These are phyloP conservation scores for Scheffersomyces insectosa DNA, from an alignment of 1,139 yeast genomes.

Conservation along the genomic window DNA sequence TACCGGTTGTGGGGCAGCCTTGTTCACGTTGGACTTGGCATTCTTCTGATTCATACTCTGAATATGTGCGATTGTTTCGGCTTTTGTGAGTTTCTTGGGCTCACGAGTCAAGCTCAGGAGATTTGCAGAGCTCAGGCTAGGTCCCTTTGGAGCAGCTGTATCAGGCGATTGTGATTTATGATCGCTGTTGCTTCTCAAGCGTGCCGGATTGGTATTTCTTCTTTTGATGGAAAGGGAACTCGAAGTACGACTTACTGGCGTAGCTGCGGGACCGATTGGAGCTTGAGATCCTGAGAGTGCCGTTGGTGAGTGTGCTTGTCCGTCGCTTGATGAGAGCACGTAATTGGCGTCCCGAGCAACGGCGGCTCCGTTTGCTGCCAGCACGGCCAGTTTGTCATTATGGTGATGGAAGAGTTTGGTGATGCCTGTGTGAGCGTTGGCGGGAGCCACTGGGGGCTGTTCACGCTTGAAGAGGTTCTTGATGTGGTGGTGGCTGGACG, in stretches of 20 bases:
- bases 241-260: slow-evolving; percentile 21
- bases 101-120: slow-evolving; percentile 9
- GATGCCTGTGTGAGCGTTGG: slow-evolving; percentile 25
- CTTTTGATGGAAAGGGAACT: slow-evolving; percentile 31
- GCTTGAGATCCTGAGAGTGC: too few relatives aligned
- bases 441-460: slow-evolving; percentile 7
- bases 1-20: neutral
- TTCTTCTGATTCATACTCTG: slow-evolving; percentile 36
- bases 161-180: slow-evolving; percentile 5
- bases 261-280: neutral
- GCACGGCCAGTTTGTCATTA: slow-evolving; percentile 2
- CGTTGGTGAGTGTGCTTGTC: too few relatives aligned
- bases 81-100: slow-evolving; percentile 33
- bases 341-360: neutral
- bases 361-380: slow-evolving; percentile 1
- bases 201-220: slow-evolving; percentile 21
- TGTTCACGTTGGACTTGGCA: slow-evolving; percentile 9
- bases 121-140: neutral
- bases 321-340: neutral
- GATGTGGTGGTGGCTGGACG: slow-evolving; percentile 14
- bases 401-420: slow-evolving; percentile 23
- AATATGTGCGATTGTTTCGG: slow-evolving; percentile 42
- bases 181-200: slow-evolving; percentile 6
- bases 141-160: neutral
- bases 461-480: slow-evolving; percentile 22